Evolutionary conservation across 768 basidiomycete genomes (phyloP).

Genomic region (Hirschioporus abietinus): DNA sequence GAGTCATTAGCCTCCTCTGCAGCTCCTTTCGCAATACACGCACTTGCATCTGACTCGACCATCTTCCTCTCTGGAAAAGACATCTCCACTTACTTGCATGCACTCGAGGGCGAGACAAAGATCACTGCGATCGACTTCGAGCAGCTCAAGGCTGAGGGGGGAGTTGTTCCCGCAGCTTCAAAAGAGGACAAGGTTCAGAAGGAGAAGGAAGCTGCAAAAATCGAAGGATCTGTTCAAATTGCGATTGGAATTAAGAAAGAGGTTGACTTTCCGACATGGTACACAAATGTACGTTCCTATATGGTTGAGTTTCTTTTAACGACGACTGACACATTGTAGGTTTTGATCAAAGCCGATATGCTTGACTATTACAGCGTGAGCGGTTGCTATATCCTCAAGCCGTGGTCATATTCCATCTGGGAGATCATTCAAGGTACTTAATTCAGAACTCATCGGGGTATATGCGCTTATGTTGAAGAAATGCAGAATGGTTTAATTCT

Average conservation of each 20-base stretch:
- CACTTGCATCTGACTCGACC: constrained; percentile 63
- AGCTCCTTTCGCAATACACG: constrained; percentile 69
- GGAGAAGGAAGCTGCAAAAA: constrained; percentile 72
- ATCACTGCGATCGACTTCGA: constrained; percentile 72
- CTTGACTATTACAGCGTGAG: constrained; percentile 98
- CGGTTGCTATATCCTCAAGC: constrained; percentile 97
- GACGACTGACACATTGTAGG: constrained; percentile 51
- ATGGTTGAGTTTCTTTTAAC: constrained; percentile 11
- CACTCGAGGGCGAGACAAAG: constrained; percentile 59
- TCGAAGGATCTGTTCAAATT: constrained; percentile 85
- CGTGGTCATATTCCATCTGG: constrained; percentile 98
- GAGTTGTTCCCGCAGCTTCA: constrained; percentile 27
- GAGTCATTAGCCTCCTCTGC: constrained; percentile 66
- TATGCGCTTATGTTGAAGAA: not conserved
- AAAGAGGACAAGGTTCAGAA: constrained; percentile 35
- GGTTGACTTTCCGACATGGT: constrained; percentile 91
- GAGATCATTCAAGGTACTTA: constrained; percentile 80
- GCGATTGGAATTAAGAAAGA: constrained; percentile 96
- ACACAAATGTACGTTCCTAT: constrained; percentile 61
- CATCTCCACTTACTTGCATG: constrained; percentile 64
- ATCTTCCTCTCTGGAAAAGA: constrained; percentile 77
- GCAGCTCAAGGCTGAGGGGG: constrained; percentile 44
- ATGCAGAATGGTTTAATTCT: constrained; percentile 83
- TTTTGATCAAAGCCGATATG: constrained; percentile 98
- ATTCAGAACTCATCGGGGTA: not conserved